phyloP scores from a whole-genome alignment of 176 grass and related monocot species.

The Oryza rufipogon region DNA sequence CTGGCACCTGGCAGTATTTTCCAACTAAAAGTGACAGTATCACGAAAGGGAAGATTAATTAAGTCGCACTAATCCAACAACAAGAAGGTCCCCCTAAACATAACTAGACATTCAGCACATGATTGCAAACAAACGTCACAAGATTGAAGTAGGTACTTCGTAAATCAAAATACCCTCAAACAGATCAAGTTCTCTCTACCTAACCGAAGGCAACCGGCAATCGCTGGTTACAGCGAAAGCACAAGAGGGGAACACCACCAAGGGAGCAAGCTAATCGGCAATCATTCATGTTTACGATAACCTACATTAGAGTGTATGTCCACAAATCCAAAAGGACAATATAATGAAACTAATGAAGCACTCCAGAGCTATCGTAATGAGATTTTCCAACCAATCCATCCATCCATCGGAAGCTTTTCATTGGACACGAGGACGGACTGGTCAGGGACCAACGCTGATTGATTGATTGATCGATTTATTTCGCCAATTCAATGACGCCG shows the following conservation, averaged over 20 bases:
- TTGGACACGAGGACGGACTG: too few relatives aligned
- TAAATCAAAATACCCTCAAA: background rate
- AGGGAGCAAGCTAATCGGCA: too few relatives aligned
- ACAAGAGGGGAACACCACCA: background rate
- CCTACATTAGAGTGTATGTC: background rate
- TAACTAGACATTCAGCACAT: background rate
- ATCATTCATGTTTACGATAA: background rate
- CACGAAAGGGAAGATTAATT: background rate
- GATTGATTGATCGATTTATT: background rate
- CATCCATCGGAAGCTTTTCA: background rate
- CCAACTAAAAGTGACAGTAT: background rate
- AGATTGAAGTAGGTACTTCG: background rate
- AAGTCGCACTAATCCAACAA: background rate
- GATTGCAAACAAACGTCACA: background rate
- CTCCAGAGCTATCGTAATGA: background rate
- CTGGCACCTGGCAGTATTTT: background rate
- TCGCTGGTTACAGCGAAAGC: too few relatives aligned
- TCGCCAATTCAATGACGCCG: background rate
- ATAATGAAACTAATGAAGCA: background rate
- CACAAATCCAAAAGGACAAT: background rate
- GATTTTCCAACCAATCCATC: background rate
- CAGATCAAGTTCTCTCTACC: background rate
- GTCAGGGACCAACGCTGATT: background rate
- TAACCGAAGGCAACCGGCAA: background rate
- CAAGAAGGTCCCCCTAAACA: background rate